Evolutionary conservation across 192 early-diverging fungal genomes (phyloP), one percentile per base, ranked within the genome.

Genomic region (Backusella tarrabulga): DNA sequence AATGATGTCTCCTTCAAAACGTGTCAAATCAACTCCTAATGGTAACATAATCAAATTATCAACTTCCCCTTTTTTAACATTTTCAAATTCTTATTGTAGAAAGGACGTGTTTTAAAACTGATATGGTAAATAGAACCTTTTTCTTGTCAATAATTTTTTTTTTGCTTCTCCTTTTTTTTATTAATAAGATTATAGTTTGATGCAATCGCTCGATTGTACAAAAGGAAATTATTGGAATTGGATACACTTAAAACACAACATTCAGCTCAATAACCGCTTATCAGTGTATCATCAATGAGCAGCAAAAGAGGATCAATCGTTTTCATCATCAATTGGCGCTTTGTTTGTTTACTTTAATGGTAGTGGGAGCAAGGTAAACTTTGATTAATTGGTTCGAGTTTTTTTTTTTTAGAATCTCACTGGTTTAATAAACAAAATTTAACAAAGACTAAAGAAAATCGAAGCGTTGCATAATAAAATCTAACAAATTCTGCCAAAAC

Each of bases 41-140:
- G 56, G 56, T 63, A 63, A 63, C 56, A 63, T 63, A 63, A 50
- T 63, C 56, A 63, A 63, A 63, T 29, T 63, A 50, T 63, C 8
- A 21, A 6, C 11, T 29, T 29, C 56, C 26, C 56, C 26, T 63
- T 63, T 56, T 23, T 63, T 63, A 29, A 63, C 56, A 63, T 63
- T 63, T 54, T 29, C 26, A 63, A 63, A 63, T 63, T 63, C 56
- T 63, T 63, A 63, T 63, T 63, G 14, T 63, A 63, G 56, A 63
- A 63, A 29, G 21, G 56, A 63, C 56, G 21, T 63, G 23, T 63
- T 63, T 63, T 26, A 63, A 63, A 29, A 63, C 26, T 63, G 56
- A 63, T 29, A 29, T 63, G 56, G 21, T 29, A 63, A 29, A 23
- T 56, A 50, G n/a, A 50, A 50, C 19, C n/a, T 63, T 29, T 63